Evolutionary conservation across 257 asterid genomes (phyloP).

Genomic region (Schizonepeta tenuifolia): DNA sequence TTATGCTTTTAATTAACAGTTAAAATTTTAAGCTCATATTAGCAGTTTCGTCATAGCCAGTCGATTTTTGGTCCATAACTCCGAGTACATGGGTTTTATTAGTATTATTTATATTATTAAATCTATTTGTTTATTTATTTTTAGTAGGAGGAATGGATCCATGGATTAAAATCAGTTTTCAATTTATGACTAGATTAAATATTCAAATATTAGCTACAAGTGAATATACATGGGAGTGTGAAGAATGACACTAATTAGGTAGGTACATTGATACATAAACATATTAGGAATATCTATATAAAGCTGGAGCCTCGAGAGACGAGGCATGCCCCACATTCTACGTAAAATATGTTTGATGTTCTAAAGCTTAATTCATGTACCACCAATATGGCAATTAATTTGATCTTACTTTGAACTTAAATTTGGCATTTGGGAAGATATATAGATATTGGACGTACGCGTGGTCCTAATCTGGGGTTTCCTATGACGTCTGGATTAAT

Average conservation of each 20-base stretch:
- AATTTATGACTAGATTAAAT: no score
- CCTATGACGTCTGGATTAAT: neutral
- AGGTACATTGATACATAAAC: neutral
- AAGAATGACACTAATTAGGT: neutral
- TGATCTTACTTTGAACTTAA: constrained; percentile 28
- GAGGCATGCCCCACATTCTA: neutral
- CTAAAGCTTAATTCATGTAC: constrained; percentile 52
- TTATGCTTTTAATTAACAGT: no score
- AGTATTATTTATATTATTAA: no score
- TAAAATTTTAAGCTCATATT: no score
- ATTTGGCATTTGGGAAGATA: constrained; percentile 22
- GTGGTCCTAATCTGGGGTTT: constrained; percentile 20
- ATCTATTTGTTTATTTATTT: no score
- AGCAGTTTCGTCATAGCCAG: no score
- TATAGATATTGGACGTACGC: neutral
- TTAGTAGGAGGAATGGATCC: no score
- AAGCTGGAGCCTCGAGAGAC: constrained; percentile 11
- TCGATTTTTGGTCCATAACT: no score
- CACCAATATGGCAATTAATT: constrained; percentile 27
- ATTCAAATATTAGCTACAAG: no score
- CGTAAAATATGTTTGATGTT: constrained; percentile 21
- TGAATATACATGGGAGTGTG: no score
- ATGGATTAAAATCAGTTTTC: no score
- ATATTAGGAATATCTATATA: neutral
- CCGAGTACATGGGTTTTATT: no score